Base-by-base conservation (phyloP, 2,329 filamentous ascomycete species). In the Hypoxylon sp. region DNA sequence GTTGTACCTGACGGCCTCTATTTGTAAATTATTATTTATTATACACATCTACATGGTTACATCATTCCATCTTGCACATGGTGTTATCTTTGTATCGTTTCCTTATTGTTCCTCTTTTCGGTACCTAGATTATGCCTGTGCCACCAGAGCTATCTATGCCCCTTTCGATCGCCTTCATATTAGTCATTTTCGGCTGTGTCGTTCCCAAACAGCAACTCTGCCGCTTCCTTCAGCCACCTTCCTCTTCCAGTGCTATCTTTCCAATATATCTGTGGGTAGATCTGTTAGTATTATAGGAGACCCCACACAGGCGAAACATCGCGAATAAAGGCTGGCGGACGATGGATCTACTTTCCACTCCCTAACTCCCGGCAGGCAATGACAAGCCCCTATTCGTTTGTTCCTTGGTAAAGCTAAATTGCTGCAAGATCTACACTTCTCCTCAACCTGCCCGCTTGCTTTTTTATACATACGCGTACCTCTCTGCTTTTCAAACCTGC, bases 171-270 rank as follows among this genome's bases (percentile, higher is more conserved):
- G 50, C 58, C 53, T 39, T 41, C 41, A 41, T 56, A 62, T 67
- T 64, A 59, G 52, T 68, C 56, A 55, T 58, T 62, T 65, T 63
- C 62, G 62, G 65, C 54, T 57, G 46, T 65, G 56, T 64, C 54
- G 48, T 51, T 59, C 59, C 59, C 48, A 68, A 66, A 66, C 59
- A 63, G 65, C 50, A 66, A 62, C 54, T 62, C 44, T 65, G 50
- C 65, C 65, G 65, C 56, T 60, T 68, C 56, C 62, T 59, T 43
- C 48, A 41, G 54, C 53, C 63, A 72, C 71, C 71, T 72, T 72
- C 70, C 71, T 67, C 56, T 71, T 71, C 60, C 56, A 63, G 70
- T 41, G 64, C 43, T 48, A 47, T 59, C 51, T 51, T 53, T 53
- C 32, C 41, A 60, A 62, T 56, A 20, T 26, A 24, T 46, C 10